Conservation (phyloP, 306 rosid genomes). For the Lithocarpus polystachyus region DNA sequence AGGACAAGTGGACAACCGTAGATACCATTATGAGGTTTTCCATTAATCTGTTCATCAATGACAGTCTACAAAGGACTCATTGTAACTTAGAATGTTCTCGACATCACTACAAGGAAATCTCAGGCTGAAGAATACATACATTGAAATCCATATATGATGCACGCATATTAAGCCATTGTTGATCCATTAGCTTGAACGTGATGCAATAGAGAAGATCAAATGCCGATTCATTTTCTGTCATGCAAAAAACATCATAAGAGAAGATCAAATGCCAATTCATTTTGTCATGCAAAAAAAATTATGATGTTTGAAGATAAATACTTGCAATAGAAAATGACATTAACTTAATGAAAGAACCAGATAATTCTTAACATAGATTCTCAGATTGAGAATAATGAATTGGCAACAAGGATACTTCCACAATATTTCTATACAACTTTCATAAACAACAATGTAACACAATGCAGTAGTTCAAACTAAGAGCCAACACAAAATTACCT, state of each 20-base stretch:
- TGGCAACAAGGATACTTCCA: neutral
- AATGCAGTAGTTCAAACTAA: neutral
- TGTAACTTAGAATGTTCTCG: neutral
- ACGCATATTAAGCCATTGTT: slow-evolving; percentile 94
- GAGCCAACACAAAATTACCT: slow-evolving; percentile 42
- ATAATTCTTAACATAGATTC: neutral
- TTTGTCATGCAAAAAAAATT: too few relatives aligned
- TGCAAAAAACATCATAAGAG: slow-evolving; percentile 11
- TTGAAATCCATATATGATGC: slow-evolving; percentile 99
- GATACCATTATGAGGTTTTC: neutral
- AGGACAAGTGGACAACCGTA: neutral
- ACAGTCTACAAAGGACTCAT: neutral
- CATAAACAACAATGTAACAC: neutral
- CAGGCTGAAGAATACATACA: slow-evolving; percentile 50
- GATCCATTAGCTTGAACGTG: slow-evolving; percentile 98
- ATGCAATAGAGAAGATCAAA: slow-evolving; percentile 96
- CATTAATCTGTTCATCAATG: neutral
- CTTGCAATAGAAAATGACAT: neutral
- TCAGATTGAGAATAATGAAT: neutral
- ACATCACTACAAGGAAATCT: neutral
- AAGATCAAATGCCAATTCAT: too few relatives aligned
- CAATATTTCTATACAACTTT: neutral
- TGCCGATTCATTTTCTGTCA: slow-evolving; percentile 80
- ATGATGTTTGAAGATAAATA: neutral
- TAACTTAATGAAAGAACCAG: neutral